These are phyloP conservation scores for Didymella segeticola DNA, from an alignment of 2,329 filamentous ascomycete genomes.

Conservation along the genomic window DNA sequence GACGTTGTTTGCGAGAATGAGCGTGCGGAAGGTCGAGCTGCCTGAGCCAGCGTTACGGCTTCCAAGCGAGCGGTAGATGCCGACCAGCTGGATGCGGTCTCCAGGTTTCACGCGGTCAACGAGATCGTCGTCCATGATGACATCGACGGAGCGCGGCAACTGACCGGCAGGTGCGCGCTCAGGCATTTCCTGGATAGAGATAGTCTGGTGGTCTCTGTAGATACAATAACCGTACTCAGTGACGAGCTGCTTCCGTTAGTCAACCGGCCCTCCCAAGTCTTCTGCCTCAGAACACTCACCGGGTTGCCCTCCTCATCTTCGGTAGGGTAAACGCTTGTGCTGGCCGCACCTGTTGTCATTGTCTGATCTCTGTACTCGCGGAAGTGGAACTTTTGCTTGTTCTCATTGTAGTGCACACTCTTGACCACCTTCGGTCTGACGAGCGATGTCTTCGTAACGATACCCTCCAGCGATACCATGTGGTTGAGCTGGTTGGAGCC, in stretches of 20 bases:
- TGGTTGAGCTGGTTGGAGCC: constrained; percentile 89
- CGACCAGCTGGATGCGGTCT: constrained; percentile 95
- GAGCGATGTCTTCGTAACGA: constrained; percentile 93
- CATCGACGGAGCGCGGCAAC: constrained; percentile 92
- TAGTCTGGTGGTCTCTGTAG: constrained; percentile 95
- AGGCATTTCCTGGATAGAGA: constrained; percentile 99
- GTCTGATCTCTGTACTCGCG: constrained; percentile 95
- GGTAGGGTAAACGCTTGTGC: constrained; percentile 90
- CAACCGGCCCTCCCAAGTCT: neutral
- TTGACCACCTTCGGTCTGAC: constrained; percentile 97
- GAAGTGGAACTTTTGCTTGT: constrained; percentile 83
- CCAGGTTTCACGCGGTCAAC: constrained; percentile 95
- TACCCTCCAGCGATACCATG: constrained; percentile 97
- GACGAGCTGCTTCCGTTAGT: constrained; percentile 61
- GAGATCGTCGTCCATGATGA: constrained; percentile 94
- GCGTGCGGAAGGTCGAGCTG: constrained; percentile 92
- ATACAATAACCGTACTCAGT: constrained; percentile 97
- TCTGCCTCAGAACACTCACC: constrained; percentile 44
- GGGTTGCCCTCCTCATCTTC: constrained; percentile 94
- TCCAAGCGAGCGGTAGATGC: constrained; percentile 90
- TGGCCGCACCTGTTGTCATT: constrained; percentile 87
- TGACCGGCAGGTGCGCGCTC: constrained; percentile 95
- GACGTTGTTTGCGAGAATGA: constrained; percentile 93
- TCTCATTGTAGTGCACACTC: constrained; percentile 95
- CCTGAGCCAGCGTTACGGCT: constrained; percentile 91